Evolutionary conservation across 306 rosid species (phyloP).

Genomic region (Dryas octopetala): DNA sequence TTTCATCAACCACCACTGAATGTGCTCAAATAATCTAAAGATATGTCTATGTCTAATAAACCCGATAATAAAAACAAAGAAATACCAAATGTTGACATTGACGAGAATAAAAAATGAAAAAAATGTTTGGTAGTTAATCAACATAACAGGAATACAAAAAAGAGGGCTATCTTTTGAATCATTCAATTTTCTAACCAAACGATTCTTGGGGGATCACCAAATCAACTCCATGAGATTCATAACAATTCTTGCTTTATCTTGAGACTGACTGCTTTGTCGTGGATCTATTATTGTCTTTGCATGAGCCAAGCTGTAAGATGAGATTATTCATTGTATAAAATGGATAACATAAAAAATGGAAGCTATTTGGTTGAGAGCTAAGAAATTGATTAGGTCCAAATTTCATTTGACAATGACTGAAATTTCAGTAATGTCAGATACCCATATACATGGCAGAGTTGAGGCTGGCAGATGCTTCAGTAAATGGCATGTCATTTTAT

Average conservation of each 20-base stretch:
- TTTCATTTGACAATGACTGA: slow-evolving; percentile 2
- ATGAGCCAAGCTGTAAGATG: slow-evolving; percentile 17
- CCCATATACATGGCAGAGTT: not conserved
- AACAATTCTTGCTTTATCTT: not conserved
- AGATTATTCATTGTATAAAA: not conserved
- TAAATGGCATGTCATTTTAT: not conserved
- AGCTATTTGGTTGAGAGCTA: not conserved
- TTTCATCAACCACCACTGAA: slow-evolving; percentile 6
- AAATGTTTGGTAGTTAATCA: not conserved
- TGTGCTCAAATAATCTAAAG: not conserved
- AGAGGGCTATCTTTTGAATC: slow-evolving; percentile 7
- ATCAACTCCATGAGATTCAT: slow-evolving; percentile 19
- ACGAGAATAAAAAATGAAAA: not conserved
- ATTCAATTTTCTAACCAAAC: slow-evolving; percentile 11
- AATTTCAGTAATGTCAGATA: not conserved
- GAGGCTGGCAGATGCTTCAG: not conserved
- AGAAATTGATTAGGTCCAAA: slow-evolving; percentile 1
- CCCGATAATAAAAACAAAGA: not conserved
- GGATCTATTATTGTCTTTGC: slow-evolving; percentile 11
- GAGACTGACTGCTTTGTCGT: slow-evolving; percentile 27
- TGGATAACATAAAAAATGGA: slow-evolving; percentile 19
- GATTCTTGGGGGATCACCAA: slow-evolving; percentile 21
- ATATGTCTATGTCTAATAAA: not conserved
- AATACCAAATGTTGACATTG: slow-evolving; percentile 16
- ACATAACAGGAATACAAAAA: not conserved